Conservation (phyloP, 208 protist species). For the Wallacemonas collosoma region DNA sequence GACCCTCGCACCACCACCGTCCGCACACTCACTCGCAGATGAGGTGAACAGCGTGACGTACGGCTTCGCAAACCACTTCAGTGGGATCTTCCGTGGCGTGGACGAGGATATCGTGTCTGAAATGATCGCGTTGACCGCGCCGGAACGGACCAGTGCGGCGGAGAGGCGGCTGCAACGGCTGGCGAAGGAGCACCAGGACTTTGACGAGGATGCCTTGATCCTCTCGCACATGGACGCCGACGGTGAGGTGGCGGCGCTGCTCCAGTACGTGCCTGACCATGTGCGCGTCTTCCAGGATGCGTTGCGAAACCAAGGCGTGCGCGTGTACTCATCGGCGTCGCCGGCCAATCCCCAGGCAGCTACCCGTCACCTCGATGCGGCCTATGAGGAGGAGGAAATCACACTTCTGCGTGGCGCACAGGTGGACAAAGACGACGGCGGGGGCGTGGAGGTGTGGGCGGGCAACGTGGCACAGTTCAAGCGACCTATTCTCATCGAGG, state of each 20-base stretch:
- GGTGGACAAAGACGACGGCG: conserved; percentile 15
- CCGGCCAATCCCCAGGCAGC: not conserved
- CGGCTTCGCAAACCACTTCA: conserved; percentile 84
- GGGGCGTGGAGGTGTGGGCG: conserved; percentile 58
- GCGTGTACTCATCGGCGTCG: conserved; percentile 11
- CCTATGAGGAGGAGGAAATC: conserved; percentile 13
- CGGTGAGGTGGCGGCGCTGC: conserved; percentile 61
- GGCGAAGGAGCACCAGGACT: conserved; percentile 47
- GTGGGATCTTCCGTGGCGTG: conserved; percentile 61
- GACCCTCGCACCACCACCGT: conserved; percentile 16
- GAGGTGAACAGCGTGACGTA: conserved; percentile 41
- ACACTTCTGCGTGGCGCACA: conserved; percentile 34
- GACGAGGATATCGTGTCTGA: conserved; percentile 65
- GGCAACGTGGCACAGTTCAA: conserved; percentile 84
- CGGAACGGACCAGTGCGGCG: conserved; percentile 49
- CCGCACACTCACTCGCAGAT: not conserved
- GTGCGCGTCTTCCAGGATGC: conserved; percentile 52
- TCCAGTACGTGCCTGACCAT: conserved; percentile 70
- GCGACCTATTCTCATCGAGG: conserved; percentile 56
- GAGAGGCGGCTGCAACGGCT: conserved; percentile 58
- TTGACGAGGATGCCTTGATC: conserved; percentile 74
- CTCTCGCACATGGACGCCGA: conserved; percentile 71
- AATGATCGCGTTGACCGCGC: conserved; percentile 53
- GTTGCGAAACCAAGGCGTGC: conserved; percentile 32
- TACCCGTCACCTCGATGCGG: not conserved